A percentile compares a stretch with the other conserved stretches of the same genome.
Evolutionary conservation across 805 yeast species (phyloP).

Genomic region (Hanseniaspora guilliermondii): DNA sequence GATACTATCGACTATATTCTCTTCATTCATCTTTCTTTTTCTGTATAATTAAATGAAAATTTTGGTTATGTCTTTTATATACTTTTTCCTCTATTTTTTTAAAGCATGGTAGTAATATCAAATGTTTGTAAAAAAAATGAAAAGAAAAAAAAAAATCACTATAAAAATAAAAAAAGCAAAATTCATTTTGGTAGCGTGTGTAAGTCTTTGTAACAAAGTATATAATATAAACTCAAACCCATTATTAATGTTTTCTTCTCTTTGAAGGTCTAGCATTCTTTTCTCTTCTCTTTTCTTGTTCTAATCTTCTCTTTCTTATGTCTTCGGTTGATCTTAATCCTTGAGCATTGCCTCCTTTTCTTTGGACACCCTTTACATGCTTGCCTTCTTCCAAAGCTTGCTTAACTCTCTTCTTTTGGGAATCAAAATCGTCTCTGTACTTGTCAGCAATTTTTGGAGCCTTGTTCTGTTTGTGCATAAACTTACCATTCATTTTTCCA

Average conservation of each 20-base stretch:
- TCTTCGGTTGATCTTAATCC: constrained; percentile 52
- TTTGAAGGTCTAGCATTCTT: constrained; percentile 74
- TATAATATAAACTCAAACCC: not conserved
- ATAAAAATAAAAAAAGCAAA: not conserved
- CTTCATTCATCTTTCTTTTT: not conserved
- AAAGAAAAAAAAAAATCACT: not conserved
- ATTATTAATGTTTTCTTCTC: constrained; percentile 26
- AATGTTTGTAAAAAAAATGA: not conserved
- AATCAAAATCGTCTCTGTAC: constrained; percentile 71
- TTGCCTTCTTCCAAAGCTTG: constrained; percentile 69
- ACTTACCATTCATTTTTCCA: constrained; percentile 35
- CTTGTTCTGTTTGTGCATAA: constrained; percentile 57
- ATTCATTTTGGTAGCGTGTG: not conserved
- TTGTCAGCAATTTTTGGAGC: constrained; percentile 91
- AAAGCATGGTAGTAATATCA: too few relatives aligned
- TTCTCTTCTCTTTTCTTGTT: constrained; percentile 57
- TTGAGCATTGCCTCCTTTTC: constrained; percentile 27
- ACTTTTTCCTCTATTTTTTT: too few relatives aligned
- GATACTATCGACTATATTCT: constrained; percentile 15
- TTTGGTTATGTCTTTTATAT: too few relatives aligned
- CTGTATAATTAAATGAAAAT: not conserved
- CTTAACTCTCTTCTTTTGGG: constrained; percentile 69
- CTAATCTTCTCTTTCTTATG: constrained; percentile 63
- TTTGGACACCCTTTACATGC: constrained; percentile 47
- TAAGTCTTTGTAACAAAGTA: not conserved